phyloP scores from a whole-genome alignment of 495 filamentous ascomycete species.

The Neurospora sp. region DNA sequence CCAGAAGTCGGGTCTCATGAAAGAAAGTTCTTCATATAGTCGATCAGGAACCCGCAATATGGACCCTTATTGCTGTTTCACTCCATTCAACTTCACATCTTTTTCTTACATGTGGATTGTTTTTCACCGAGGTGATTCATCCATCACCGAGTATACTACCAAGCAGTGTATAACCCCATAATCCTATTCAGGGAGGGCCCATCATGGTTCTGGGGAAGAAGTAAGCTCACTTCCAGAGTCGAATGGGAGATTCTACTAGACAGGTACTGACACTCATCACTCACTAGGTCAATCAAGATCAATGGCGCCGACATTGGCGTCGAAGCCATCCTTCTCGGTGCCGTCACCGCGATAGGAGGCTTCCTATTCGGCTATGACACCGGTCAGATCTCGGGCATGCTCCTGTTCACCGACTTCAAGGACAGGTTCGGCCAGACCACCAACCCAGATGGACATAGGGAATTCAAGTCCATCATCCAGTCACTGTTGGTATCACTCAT shows the following conservation, averaged over 20 bases:
- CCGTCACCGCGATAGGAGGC: constrained; percentile 52
- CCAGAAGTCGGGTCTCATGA: background rate
- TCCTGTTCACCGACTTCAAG: constrained; percentile 47
- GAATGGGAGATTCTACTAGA: background rate
- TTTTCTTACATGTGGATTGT: background rate
- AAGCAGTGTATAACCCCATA: background rate
- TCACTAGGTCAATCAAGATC: constrained; percentile 19
- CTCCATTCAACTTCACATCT: background rate
- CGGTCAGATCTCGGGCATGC: constrained; percentile 49
- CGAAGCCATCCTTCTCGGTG: constrained; percentile 26
- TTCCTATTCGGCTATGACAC: constrained; percentile 71
- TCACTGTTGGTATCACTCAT: constrained; percentile 38
- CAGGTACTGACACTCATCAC: background rate
- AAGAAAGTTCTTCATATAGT: background rate
- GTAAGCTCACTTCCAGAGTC: background rate
- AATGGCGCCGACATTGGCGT: constrained; percentile 26
- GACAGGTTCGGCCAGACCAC: constrained; percentile 31
- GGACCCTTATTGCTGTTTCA: background rate
- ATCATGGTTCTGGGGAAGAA: background rate
- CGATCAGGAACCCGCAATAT: background rate
- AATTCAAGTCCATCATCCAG: constrained; percentile 25
- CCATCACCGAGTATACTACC: background rate
- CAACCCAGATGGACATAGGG: constrained; percentile 12
- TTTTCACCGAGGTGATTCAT: background rate
- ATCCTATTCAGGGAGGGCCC: background rate